Evolutionary conservation across 345 rosid genomes (phyloP), one percentile per base, ranked within the genome.

Genomic region (Euphorbia pulcherrima): DNA sequence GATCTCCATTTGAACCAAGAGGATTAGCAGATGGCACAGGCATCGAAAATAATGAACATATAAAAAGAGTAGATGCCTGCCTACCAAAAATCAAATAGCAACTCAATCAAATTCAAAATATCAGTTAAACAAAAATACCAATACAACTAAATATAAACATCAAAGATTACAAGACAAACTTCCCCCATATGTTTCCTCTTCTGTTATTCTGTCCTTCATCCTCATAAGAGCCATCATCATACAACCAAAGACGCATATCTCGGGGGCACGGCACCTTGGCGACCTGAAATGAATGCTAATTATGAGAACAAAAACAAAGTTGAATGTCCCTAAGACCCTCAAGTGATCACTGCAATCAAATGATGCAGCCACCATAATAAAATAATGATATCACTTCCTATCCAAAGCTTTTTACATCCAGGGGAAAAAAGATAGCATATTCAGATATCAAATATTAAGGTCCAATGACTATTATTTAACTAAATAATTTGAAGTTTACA

Each of bases 171-270:
- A 75, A 75, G 59, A 75, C 61, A 76, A 89, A 94, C 96, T 89
- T 92, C 77, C 79, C 90, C 98, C 98, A 92, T 72, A 92, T 89
- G 72, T 88, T 88, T 69, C 94, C 98, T 71, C 83, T 85, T 55
- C 86, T 92, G 79, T 89, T 92, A 75, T 92, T 92, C 70, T 92
- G 98, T 58, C 98, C 98, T 85, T 92, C 96, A 75, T 92, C 98
- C 78, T 92, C 94, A 62, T 92, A 92, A 18, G 87, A 80, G 30
- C 98, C 98, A 88, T 92, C 98, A 35, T 92, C 98, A 5, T 89
- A 88, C 39, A 92, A 79, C 96, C 98, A 92, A 73, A 92, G 89
- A 75, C 89, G 98, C 64, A 96, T 88, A 72, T 89, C 92, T 0
- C 88, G 79, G 8, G 98, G 89, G 64, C 98, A 92, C 27, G 89